Evolutionary conservation across 2,329 filamentous ascomycete genomes (phyloP).

Genomic region (Colletotrichum theobromicola): DNA sequence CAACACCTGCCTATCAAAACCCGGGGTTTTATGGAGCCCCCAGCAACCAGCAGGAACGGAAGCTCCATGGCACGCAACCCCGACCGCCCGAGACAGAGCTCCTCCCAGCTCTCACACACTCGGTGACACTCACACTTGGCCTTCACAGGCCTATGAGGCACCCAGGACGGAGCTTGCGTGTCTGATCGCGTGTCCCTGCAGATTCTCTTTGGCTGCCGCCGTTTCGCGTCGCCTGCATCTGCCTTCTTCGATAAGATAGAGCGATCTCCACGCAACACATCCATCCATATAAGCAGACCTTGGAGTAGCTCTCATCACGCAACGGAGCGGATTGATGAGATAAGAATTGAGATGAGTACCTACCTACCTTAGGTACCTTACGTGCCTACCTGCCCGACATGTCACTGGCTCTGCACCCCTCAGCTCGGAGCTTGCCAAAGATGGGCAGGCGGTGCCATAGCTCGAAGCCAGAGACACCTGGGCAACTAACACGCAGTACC

Average conservation of each 20-base stretch:
- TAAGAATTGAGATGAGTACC: neutral
- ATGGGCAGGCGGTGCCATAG: neutral
- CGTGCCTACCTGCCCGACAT: too few species aligned
- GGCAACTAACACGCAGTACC: neutral
- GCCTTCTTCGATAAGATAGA: neutral
- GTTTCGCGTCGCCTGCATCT: neutral
- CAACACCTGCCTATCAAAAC: neutral
- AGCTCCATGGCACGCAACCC: neutral
- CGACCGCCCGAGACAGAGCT: conserved; percentile 11
- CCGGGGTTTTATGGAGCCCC: neutral
- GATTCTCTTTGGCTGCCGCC: neutral
- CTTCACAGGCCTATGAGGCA: conserved; percentile 2
- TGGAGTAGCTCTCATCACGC: neutral
- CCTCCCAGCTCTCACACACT: conserved; percentile 11
- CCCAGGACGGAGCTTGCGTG: conserved; percentile 19
- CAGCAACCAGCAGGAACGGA: neutral
- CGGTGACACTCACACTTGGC: neutral
- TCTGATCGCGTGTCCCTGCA: conserved; percentile 23
- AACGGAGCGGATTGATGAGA: neutral
- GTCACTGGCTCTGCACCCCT: too few species aligned
- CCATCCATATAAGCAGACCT: neutral
- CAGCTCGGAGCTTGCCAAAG: neutral
- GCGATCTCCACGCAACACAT: neutral
- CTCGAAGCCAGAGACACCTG: neutral
- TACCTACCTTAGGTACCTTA: neutral